Evolutionary conservation across 106 monocot species (phyloP), one percentile per base, ranked within the genome.

Genomic region (Hemerocallis citrina): DNA sequence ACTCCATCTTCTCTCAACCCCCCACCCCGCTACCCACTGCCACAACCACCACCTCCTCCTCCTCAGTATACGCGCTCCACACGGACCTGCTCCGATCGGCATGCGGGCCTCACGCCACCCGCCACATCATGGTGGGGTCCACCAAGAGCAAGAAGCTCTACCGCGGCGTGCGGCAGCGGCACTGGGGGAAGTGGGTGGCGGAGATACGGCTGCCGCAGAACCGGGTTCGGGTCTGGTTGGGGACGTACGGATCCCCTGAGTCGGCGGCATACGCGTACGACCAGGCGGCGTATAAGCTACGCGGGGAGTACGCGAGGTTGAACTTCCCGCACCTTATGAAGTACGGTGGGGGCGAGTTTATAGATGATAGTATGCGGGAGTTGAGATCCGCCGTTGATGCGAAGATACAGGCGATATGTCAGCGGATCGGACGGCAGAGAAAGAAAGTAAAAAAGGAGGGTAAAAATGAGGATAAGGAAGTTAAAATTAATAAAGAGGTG

Each of bases 101-200:
- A 23, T 20, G 39, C 39, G 59, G 14, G 39, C 59, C 59, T 39
- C 11, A 5, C 0, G 16, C 57, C 1, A 12, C 10, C 9, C 3
- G 21, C 16, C 22, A 5, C 19, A 4, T 0, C n/a, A 4, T 12
- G 6, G 1, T n/a, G n/a, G n/a, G 54, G 16, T 32, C 54, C 54
- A n/a, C 54, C 31, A 32, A n/a, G 62, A n/a, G n/a, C n/a, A 63
- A 44, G 69, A 90, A 85, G 73, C 71, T 85, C 14, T 87, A 87
- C 56, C 75, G 86, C 10, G 86, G 86, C 5, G 86, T 87, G 29
- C 50, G 86, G 51, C 86, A 87, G 72, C 70, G 89, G 73, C 93
- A 89, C 51, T 89, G 85, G 93, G 93, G 93, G 58, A 83, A 85
- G 71, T 88, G 88, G 92, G 92, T 93, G 57, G 88, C 82, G 1